Conservation (phyloP, 1,139 yeast species). For the Arxiozyma slooffiae region DNA sequence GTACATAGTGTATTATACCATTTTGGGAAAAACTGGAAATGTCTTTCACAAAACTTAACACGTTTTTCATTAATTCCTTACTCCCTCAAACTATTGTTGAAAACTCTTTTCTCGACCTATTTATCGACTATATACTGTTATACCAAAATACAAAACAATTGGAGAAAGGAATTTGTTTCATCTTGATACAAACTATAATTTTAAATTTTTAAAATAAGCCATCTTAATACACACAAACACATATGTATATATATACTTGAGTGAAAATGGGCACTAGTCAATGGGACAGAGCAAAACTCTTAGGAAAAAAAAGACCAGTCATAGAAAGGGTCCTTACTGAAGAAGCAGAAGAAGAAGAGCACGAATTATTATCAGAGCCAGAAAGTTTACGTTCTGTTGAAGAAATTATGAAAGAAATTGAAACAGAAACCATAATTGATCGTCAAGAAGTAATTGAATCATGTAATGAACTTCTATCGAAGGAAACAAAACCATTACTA, state of each 20-base stretch:
- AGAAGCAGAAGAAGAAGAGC: slow-evolving; percentile 8
- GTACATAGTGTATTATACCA: slow-evolving; percentile 1
- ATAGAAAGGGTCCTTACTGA: slow-evolving; percentile 10
- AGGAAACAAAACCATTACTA: slow-evolving; percentile 26
- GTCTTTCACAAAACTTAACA: not conserved
- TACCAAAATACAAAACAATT: no score
- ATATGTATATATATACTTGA: not conserved
- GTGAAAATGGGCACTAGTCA: not conserved
- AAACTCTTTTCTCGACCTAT: not conserved
- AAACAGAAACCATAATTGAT: slow-evolving; percentile 34
- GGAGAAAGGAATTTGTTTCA: not conserved
- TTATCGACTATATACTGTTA: not conserved
- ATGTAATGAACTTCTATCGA: slow-evolving; percentile 31
- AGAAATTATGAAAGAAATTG: slow-evolving; percentile 21
- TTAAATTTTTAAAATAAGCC: not conserved
- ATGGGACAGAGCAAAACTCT: slow-evolving; percentile 13
- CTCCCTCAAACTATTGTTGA: no score
- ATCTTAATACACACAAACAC: not conserved
- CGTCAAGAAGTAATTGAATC: slow-evolving; percentile 38
- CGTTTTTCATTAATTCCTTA: not conserved
- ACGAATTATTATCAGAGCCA: slow-evolving; percentile 3
- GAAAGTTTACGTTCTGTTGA: not conserved
- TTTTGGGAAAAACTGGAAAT: not conserved
- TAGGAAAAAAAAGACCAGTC: slow-evolving; percentile 26
- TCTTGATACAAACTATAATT: not conserved